Evolutionary conservation across 2,329 filamentous ascomycete species (phyloP), one percentile per base, ranked within the genome.

Genomic region (Blastomyces gilchristii): DNA sequence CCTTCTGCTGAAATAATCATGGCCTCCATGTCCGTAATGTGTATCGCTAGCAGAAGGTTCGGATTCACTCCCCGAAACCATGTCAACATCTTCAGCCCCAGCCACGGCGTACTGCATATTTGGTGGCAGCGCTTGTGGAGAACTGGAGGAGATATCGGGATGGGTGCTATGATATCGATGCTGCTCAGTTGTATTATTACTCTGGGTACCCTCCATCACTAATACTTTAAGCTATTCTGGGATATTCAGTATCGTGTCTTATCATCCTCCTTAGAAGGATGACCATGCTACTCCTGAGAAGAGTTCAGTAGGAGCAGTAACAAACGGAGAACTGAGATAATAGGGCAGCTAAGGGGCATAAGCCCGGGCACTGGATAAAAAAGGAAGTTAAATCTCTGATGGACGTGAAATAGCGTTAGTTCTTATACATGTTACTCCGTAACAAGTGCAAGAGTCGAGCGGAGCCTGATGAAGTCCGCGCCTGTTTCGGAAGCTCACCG

Each of bases 1-100:
- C 18, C 50, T 45, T 22, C 62, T 49, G 37, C 6, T 28, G 25
- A 5, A 25, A 22, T 28, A n/a, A 31, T 47, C 62, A 53, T 62
- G 56, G 14, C 57, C 62, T 39, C 58, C 60, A 61, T 57, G 34
- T 37, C 53, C 47, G 47, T 61, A 37, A 8, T 53, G 31, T 18
- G 39, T 54, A 34, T 63, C 62, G n/a, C 62, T 62, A 7, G 39
- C 62, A 18, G 62, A 65, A 58, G 43, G 5, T n/a, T 57, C 60
- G 16, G 37, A 47, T 45, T 45, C 52, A 25, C 37, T 52, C 45
- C 14, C 45, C 11, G 58, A 49, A 22, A 3, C 58, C 41, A 59
- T 61, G 16, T 39, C 31, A 28, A 52, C 34, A 54, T 53, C 47
- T 47, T 53, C 58, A 49, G 34, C 25, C 45, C 43, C 41, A 3